Evolutionary conservation across 2,329 filamentous ascomycete species (phyloP), one percentile per base, ranked within the genome.

Genomic region (Diaporthe sp.): DNA sequence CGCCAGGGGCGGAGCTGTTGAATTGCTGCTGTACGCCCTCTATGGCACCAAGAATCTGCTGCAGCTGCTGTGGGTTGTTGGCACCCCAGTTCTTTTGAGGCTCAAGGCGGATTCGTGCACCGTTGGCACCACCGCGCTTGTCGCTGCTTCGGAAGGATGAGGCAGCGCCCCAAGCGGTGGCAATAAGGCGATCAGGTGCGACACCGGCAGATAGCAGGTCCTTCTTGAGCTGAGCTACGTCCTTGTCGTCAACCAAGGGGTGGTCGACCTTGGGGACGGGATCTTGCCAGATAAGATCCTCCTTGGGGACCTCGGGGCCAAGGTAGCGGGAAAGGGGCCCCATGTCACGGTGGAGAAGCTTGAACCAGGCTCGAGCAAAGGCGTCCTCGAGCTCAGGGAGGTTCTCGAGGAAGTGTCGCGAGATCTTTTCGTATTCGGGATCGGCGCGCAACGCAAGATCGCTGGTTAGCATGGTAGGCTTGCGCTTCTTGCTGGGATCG

Each of bases 121-220:
- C 94, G 81, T 96, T 96, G 85, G 94, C 94, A 81, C 94, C 94
- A 79, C 94, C 94, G 78, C 94, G 94, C 91, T 95, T 95, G 87
- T 96, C 94, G 79, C 91, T 90, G 79, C 91, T 90, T 77, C 93
- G 93, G 91, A 93, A 95, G 42, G 92, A 92, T 3, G 93, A 92
- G 34, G 93, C 92, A 0, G 93, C 91, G 1, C 91, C 91, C 91
- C 92, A 95, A 34, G 93, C 93, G 13, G 89, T 89, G 13, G 88
- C 88, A 72, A 95, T 89, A 76, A 95, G 87, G 84, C 91, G 91
- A 74, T 88, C 87, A 7, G 89, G 85, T 74, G 88, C 87, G 6
- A 95, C 81, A 22, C 92, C 92, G n/a, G 90, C 85, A 60, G 86
- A 86, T 2, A 95, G 87, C 63, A 95, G 91, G 76, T 91, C 87